Evolutionary conservation across 2,329 filamentous ascomycete genomes (phyloP).

Genomic region (Thermoascus crustaceus): DNA sequence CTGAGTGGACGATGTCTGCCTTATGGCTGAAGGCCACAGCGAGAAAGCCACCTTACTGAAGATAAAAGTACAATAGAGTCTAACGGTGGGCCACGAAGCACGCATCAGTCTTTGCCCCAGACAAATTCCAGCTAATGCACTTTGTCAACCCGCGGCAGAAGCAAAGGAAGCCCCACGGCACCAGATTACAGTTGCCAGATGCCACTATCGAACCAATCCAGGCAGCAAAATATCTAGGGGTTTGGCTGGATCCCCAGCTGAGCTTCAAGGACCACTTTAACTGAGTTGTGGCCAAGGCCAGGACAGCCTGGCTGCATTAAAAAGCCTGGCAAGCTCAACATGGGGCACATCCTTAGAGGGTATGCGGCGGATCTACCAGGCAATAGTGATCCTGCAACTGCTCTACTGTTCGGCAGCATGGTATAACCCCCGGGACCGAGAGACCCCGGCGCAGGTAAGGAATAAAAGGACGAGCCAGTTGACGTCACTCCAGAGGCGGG

Average conservation of each 20-base stretch:
- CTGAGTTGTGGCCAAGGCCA: constrained; percentile 6
- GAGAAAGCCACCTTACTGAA: constrained; percentile 3
- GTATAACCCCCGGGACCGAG: no score
- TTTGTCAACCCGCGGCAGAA: no score
- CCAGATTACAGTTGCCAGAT: background rate
- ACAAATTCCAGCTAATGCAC: constrained; percentile 7
- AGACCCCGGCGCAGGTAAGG: background rate
- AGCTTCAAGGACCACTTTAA: constrained; percentile 3
- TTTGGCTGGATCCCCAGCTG: constrained; percentile 7
- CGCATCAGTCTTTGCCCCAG: constrained; percentile 3
- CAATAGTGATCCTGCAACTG: constrained; percentile 21
- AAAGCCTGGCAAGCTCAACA: constrained; percentile 4
- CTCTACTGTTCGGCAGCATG: constrained; percentile 22
- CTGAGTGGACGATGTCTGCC: constrained; percentile 8
- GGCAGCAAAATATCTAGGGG: background rate
- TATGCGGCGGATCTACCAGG: constrained; percentile 19
- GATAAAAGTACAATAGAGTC: background rate
- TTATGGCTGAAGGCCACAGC: background rate
- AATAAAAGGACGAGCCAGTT: background rate
- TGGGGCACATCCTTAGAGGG: constrained; percentile 5
- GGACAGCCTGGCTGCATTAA: constrained; percentile 4
- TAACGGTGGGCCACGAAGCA: constrained; percentile 3
- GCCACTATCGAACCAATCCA: background rate
- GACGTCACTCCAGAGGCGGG: background rate
- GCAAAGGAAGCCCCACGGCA: background rate